Percentiles rank a stretch among this genome's conserved stretches.
Conservation (phyloP, 2,329 filamentous ascomycete genomes). For the Talaromyces amestolkiae region DNA sequence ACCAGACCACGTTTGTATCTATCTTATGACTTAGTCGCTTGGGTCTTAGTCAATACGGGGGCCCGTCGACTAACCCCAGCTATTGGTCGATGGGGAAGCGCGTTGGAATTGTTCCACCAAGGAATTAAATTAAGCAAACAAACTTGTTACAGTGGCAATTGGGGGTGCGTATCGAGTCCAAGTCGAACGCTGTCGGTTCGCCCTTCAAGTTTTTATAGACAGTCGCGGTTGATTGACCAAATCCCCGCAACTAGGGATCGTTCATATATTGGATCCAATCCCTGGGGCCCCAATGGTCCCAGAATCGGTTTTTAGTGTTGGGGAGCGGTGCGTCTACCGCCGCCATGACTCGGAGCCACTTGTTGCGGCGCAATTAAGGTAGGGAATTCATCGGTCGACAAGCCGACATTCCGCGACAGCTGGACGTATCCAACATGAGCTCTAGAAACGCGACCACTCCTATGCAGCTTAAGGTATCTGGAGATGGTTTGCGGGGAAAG, state of each 20-base stretch:
- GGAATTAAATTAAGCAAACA: neutral
- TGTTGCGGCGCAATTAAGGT: neutral
- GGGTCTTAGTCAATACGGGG: neutral
- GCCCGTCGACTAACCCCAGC: neutral
- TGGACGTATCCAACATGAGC: neutral
- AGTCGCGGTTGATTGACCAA: neutral
- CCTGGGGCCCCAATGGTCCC: neutral
- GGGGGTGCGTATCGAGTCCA: neutral
- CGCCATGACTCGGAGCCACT: neutral
- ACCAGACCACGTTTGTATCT: neutral
- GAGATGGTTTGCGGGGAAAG: constrained; percentile 8
- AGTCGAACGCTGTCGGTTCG: neutral
- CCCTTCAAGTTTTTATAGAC: neutral
- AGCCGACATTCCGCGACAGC: constrained; percentile 9
- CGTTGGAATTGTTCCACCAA: neutral
- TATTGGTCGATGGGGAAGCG: neutral
- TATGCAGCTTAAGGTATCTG: neutral
- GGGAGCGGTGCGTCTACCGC: neutral
- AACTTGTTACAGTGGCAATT: neutral
- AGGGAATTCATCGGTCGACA: neutral
- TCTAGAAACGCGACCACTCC: neutral
- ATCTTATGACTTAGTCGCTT: neutral
- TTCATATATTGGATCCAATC: constrained; percentile 6
- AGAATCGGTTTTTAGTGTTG: neutral
- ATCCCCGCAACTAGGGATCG: neutral